These are phyloP conservation scores for Leccinum obscurum DNA, from an alignment of 768 basidiomycete species.

Conservation along the genomic window DNA sequence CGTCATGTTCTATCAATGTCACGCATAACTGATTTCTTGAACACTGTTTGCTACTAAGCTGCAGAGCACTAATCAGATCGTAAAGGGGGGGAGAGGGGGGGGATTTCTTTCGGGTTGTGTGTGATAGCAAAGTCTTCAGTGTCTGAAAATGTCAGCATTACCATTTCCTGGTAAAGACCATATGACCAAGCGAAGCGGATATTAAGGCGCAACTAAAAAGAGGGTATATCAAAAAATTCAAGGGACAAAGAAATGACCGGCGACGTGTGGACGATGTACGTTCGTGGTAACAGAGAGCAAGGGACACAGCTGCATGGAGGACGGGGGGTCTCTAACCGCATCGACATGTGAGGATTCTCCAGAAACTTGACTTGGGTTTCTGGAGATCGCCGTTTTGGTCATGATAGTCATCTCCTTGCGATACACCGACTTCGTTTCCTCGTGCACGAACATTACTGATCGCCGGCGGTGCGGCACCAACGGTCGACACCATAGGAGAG, in stretches of 20 bases:
- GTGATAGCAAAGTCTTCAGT: slow-evolving; percentile 25
- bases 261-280: slow-evolving; percentile 29
- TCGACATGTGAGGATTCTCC: slow-evolving; percentile 76
- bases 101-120: slow-evolving; percentile 23
- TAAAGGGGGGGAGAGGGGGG: slow-evolving; percentile 15
- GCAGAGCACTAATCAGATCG: slow-evolving; percentile 35
- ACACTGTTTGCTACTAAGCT: slow-evolving; percentile 24
- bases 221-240: slow-evolving; percentile 39
- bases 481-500: slow-evolving; percentile 78
- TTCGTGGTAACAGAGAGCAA: slow-evolving; percentile 26
- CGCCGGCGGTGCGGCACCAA: slow-evolving; percentile 68
- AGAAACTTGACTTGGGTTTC: slow-evolving; percentile 53
- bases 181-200: slow-evolving; percentile 37
- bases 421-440: slow-evolving; percentile 66
- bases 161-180: slow-evolving; percentile 30
- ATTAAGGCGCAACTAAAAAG: slow-evolving; percentile 36
- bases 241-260: slow-evolving; percentile 38
- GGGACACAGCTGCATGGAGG: slow-evolving; percentile 15
- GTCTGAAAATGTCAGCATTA: slow-evolving; percentile 30
- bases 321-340: slow-evolving; percentile 50
- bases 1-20: neutral
- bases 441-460: slow-evolving; percentile 70
- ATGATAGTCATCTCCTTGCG: slow-evolving; percentile 58
- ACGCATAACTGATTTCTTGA: slow-evolving; percentile 14
- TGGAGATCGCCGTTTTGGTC: slow-evolving; percentile 57